Evolutionary conservation across 1,139 yeast species (phyloP), one percentile per base, ranked within the genome.

Genomic region (Geotrichum aggregatum): DNA sequence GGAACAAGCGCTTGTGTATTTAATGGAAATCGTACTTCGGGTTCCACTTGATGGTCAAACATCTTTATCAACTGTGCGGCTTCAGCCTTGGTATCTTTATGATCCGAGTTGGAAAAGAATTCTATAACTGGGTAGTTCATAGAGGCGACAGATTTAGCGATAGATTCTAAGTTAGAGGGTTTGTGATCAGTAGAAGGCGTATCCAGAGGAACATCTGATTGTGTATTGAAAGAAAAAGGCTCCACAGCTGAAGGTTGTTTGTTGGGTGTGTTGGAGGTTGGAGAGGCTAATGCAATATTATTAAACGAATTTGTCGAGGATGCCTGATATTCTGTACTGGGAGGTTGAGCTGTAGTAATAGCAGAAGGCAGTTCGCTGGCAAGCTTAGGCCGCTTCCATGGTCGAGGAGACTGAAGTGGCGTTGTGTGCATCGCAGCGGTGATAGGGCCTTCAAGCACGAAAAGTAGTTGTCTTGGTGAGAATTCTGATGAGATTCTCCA

Each of bases 1-100:
- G 52, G 52, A 4, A 49, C 42, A 14, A 44, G 39, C 19, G 38
- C 31, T 39, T 44, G 47, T 2, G 52, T 16, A 26, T 44, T 49
- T 3, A 49, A 45, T 3, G 44, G 30, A 4, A 39, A 16, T 8
- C 24, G 13, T 5, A 18, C 40, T 3, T 44, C 41, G 14, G 47
- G 41, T 3, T 18, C 22, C 3, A 49, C 19, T 26, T 42, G 41
- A 10, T 43, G 49, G 40, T 44, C 46, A 14, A 49, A 22, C 14
- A 35, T 6, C 10, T 44, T 33, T 8, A 44, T 35, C 19, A 38
- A 38, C 7, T 33, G 30, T 22, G 40, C 47, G 4, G 47, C 34
- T 26, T 44, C 47, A 7, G 34, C 41, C 21, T 34, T 34, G 5
- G 19, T 19, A 13, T 13, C 26, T 19, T 33, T 44, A 22, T 38